Base-by-base conservation (phyloP, 164 flowering plant species). In the Chloranthus sessilifolius region DNA sequence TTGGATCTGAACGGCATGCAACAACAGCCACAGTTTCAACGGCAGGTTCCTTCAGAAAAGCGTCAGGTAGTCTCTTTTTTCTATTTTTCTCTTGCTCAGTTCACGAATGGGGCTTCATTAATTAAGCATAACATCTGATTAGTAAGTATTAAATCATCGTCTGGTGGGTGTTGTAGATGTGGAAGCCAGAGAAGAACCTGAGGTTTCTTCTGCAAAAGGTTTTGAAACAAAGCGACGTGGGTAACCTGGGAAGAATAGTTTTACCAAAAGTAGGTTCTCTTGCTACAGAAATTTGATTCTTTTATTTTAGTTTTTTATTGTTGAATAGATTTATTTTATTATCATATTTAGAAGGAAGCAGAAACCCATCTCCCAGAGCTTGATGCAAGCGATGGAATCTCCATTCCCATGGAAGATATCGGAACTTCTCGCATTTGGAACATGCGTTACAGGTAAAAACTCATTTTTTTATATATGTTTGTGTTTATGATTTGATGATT, bases 181-280 rank as follows among this genome's bases (percentile, higher is more conserved):
- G 70, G 78, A 85, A 80, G 44, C 56, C 72, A 3, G 95, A 80
- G 69, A 80, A 80, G 69, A 85, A 85, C 51, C 59, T 82, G 74
- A 79, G 68, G 57, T 80, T 82, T 67, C 71, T 85, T 25, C 69
- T 85, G 20, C 89, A 85, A 65, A 85, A 85, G 50, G 89, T 85
- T 42, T 68, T 85, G 82, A 85, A 85, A 76, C 95, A 85, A 59
- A 85, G 90, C 52, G 89, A 85, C 50, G 95, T 85, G 53, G 95
- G 95, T 15, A 82, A 68, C 55, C 80, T 85, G 11, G 95, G 95
- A 47, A 76, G 95, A 50, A 85, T 82, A 31, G 89, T 85, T 3
- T 57, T 85, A 62, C 89, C 89, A 14, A 85, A 85, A 42, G 95
- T 85, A 74, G 4, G 27, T 14, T 10, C 41, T 21, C 38, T 17